Evolutionary conservation across 768 basidiomycete species (phyloP).

Genomic region (Cyathus striatus): DNA sequence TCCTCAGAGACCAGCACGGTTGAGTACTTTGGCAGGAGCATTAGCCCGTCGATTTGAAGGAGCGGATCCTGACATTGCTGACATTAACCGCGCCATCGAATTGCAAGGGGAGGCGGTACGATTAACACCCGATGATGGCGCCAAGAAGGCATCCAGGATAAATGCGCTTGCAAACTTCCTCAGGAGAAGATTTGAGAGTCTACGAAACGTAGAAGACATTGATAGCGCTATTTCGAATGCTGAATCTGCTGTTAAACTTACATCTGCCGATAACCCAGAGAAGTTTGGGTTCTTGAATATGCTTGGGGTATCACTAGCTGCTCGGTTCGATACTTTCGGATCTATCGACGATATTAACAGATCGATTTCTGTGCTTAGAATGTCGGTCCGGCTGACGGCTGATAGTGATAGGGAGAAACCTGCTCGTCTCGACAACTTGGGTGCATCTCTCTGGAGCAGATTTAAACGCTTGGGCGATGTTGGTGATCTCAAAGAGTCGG

Average conservation of each 20-base stretch:
- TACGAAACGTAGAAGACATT: neutral
- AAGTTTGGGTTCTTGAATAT: neutral
- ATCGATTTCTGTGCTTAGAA: neutral
- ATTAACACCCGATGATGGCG: neutral
- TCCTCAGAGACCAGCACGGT: neutral
- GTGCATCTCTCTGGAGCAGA: neutral
- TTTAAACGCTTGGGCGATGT: neutral
- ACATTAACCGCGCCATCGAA: conserved; percentile 6
- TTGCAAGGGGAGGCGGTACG: conserved; percentile 5
- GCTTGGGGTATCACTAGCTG: neutral
- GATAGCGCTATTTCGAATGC: neutral
- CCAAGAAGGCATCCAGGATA: neutral
- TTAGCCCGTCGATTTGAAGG: neutral
- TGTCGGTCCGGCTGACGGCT: neutral
- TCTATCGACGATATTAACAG: neutral
- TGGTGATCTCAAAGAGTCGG: neutral
- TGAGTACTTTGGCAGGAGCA: neutral
- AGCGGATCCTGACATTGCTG: conserved; percentile 1
- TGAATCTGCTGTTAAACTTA: neutral
- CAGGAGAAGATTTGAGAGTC: neutral
- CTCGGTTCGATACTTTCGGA: neutral
- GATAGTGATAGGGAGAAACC: neutral
- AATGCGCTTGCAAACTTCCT: neutral
- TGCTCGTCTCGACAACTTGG: neutral
- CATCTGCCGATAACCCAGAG: neutral